Base-by-base conservation (phyloP, 108 stramenopile species). In the Hondaea fermentalgiana region DNA sequence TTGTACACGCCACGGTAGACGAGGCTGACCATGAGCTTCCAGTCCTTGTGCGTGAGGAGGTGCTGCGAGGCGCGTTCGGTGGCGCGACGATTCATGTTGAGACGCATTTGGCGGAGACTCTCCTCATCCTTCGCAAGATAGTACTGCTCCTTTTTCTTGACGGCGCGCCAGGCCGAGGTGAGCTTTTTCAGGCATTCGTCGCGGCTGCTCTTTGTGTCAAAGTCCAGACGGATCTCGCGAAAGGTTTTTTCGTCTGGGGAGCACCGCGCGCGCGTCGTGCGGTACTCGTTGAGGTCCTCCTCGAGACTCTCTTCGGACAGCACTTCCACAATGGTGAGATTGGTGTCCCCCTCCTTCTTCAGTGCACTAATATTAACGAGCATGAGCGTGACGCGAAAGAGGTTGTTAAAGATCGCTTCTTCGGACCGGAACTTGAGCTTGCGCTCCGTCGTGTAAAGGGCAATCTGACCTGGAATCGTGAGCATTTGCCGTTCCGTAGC, bases 1-100 rank as follows among this genome's bases (percentile, higher is more conserved):
- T 83, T 47, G 51, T 83, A 83, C 0, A 28, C 51, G 45, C 51
- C 14, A 12, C 76, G 76, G 49, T 53, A 83, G n/a, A 83, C 76
- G 28, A 83, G 51, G 51, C 76, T 83, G 45, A 83, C 76, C 51
- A 83, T 47, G 49, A 83, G 76, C 3, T 83, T 83, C 76, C 76
- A 83, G 51, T 83, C 76, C 45, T 53, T 47, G 51, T 83, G 76
- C 10, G 76, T 83, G 23, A 83, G 28, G 49, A 83, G 76, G 23
- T 83, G 76, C 76, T 83, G 76, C 8, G 76, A 47, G 76, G 76
- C 76, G 51, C 76, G 76, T 45, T 83, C 76, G 44, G 49, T 83
- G 49, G 51, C 51, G 45, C 76, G 76, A 2, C 49, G 45, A 23
- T 23, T 53, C 45, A 53, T 53, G 45, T 53, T 21, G 25, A 83